Evolutionary conservation across 441 rosid genomes (phyloP).

Genomic region (Erodium chrysanthum): DNA sequence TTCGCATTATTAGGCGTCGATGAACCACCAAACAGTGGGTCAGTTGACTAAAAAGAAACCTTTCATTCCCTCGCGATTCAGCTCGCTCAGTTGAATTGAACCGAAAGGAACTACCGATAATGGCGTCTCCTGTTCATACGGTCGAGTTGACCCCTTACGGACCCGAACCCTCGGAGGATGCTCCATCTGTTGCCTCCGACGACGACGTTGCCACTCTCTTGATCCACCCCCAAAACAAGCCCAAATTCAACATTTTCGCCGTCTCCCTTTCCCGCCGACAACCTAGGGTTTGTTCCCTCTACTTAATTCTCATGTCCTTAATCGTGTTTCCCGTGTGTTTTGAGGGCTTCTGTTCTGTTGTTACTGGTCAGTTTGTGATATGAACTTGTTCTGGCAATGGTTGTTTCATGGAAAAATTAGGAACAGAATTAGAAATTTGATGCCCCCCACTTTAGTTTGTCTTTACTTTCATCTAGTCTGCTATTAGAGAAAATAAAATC

Average conservation of each 20-base stretch:
- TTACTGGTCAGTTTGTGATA: neutral
- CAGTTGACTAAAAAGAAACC: neutral
- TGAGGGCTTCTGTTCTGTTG: neutral
- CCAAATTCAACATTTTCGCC: slow-evolving; percentile 68
- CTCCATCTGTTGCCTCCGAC: slow-evolving; percentile 22
- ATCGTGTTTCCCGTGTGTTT: neutral
- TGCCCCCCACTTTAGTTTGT: neutral
- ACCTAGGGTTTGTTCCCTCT: slow-evolving; percentile 35
- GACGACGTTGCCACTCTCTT: slow-evolving; percentile 68
- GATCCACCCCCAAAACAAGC: slow-evolving; percentile 36
- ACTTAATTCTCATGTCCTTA: neutral
- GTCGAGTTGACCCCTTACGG: slow-evolving; percentile 57
- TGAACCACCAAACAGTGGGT: neutral
- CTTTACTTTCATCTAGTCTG: too few species aligned
- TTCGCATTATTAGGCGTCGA: too few species aligned
- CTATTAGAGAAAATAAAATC: too few species aligned
- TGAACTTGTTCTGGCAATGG: neutral
- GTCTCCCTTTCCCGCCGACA: slow-evolving; percentile 46
- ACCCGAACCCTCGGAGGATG: slow-evolving; percentile 22
- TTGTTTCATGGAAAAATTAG: neutral
- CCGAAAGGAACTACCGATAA: slow-evolving; percentile 2
- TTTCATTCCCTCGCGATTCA: neutral
- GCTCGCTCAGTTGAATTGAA: neutral
- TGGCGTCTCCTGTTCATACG: slow-evolving; percentile 25
- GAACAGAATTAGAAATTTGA: neutral